Base-by-base conservation (phyloP, 2,329 filamentous ascomycete genomes). In the Lasiodiplodia gonubiensis region DNA sequence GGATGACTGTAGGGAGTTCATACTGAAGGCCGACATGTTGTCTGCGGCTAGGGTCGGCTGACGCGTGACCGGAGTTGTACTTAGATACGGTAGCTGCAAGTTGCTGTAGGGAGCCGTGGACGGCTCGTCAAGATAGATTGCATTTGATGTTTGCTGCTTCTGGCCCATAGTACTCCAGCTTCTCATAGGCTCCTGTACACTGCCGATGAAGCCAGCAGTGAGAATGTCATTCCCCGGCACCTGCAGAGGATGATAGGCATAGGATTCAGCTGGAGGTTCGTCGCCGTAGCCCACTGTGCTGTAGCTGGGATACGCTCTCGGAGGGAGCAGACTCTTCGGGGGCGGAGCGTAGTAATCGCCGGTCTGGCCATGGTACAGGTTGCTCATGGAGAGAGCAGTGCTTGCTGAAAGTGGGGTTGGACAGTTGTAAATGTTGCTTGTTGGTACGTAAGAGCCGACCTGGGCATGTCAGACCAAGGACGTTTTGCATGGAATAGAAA, bases 11-110 rank as follows among this genome's bases (percentile, higher is more conserved):
- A 67, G 49, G 4, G 66, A 67, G 27, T 67, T 67, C 57, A 67
- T 61, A 51, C 59, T 64, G 59, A 67, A 67, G 14, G 59, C 66
- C 8, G 66, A 63, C 57, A 67, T 37, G 30, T 59, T 67, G n/a
- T 67, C 66, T 35, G 57, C 51, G n/a, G 66, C 39, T 2, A 55
- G 30, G 3, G 39, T 55, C 14, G 49, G 51, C 7, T 67, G 66
- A 14, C 66, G 66, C 39, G 57, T 37, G 30, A 39, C 49, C 14
- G 65, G 55, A 3, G 66, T 37, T 21, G 37, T 54, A 57, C 39
- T 67, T 11, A 67, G 55, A 33, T 67, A 60, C 27, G 65, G 65
- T 33, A 67, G 54, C 33, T 51, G 65, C 33, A 61, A 18, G 25
- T 35, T 52, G 33, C 48, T 42, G 46, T 67, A 67, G 12, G 65